Percentiles rank a stretch among this genome's conserved stretches.
phyloP scores from a whole-genome alignment of 1,139 yeast genomes.

The Protomyces inouyei region DNA sequence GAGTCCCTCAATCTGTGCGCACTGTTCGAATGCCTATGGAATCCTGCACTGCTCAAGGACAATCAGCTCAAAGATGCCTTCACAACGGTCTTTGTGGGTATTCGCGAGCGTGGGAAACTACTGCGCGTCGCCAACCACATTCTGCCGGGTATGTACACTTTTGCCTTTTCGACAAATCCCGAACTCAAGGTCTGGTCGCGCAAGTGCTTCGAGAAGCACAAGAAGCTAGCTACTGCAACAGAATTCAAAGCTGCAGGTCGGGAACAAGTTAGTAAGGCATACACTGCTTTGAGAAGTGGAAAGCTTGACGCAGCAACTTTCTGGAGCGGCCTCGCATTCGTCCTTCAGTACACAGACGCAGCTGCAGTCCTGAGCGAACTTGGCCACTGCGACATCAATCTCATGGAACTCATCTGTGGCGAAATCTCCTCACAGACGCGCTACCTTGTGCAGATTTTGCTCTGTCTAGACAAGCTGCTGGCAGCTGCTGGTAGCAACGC shows the following conservation, averaged over 20 bases:
- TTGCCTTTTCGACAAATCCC: conserved; percentile 36
- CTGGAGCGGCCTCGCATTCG: conserved; percentile 31
- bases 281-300: conserved; percentile 26
- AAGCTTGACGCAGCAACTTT: conserved; percentile 30
- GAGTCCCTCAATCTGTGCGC: conserved; percentile 27
- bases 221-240: conserved; percentile 29
- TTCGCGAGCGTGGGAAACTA: conserved; percentile 35
- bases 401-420: conserved; percentile 32
- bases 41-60: conserved; percentile 33
- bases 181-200: conserved; percentile 37
- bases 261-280: conserved; percentile 5
- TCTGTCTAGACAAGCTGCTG: conserved; percentile 28
- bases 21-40: conserved; percentile 36
- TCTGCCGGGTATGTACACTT: conserved; percentile 38
- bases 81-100: conserved; percentile 35
- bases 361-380: conserved; percentile 30
- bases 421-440: conserved; percentile 31
- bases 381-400: conserved; percentile 30
- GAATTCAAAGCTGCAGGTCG: conserved; percentile 29
- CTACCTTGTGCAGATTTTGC: conserved; percentile 28
- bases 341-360: conserved; percentile 29
- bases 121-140: conserved; percentile 35
- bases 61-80: conserved; percentile 30
- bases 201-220: conserved; percentile 29
- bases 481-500: conserved; percentile 31